phyloP scores from a whole-genome alignment of 2,329 filamentous ascomycete species.

The Colletotrichum caudatum region DNA sequence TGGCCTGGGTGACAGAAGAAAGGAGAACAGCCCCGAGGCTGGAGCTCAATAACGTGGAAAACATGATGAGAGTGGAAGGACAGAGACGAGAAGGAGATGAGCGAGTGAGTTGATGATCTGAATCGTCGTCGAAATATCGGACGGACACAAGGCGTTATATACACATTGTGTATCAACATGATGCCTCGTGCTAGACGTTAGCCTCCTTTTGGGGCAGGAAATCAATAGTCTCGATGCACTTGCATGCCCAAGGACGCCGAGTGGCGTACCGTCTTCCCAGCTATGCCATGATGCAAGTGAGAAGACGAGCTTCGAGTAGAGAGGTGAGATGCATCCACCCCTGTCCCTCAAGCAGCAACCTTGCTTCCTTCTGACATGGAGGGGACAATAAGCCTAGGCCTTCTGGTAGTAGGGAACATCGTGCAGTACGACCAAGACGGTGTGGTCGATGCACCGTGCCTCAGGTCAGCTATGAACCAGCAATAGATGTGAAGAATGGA shows the following conservation, averaged over 20 bases:
- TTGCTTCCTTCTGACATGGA: constrained; percentile 37
- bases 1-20: constrained; percentile 26
- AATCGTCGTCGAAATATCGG: background rate
- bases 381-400: constrained; percentile 32
- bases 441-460: constrained; percentile 8
- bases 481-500: constrained; percentile 12
- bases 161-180: constrained; percentile 25
- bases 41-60: constrained; percentile 17
- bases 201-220: constrained; percentile 14
- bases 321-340: constrained; percentile 31
- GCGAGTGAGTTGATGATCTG: constrained; percentile 31
- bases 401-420: constrained; percentile 13
- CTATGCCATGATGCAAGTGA: constrained; percentile 29
- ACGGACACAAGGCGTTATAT: constrained; percentile 29
- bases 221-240: constrained; percentile 36
- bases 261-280: constrained; percentile 21
- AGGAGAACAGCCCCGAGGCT: constrained; percentile 33
- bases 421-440: constrained; percentile 23
- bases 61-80: constrained; percentile 18
- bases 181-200: constrained; percentile 2
- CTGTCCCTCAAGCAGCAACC: constrained; percentile 15
- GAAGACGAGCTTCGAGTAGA: constrained; percentile 26
- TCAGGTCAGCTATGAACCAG: background rate
- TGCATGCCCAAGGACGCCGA: constrained; percentile 24
- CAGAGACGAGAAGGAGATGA: constrained; percentile 24